Conservation (phyloP, 345 rosid species). For the Syzygium aqueum region DNA sequence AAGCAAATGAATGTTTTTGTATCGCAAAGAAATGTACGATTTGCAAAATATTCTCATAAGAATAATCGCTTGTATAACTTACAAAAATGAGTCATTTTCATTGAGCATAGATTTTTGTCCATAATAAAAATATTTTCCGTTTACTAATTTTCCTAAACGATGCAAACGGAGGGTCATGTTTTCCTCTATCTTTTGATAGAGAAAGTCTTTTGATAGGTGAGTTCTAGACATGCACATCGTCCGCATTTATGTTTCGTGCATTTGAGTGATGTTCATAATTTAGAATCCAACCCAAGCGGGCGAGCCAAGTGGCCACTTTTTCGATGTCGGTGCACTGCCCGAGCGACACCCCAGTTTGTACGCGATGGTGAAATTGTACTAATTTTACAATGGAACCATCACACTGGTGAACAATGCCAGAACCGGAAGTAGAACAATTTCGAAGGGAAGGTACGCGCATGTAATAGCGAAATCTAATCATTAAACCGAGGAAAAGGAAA, state of each 20-base stretch:
- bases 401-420: background rate
- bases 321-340: rapidly evolving
- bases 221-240: background rate
- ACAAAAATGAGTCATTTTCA: background rate
- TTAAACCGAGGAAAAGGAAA: background rate
- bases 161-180: background rate
- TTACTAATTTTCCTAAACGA: background rate
- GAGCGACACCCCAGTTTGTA: background rate
- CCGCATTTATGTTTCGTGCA: background rate
- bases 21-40: background rate
- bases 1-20: background rate
- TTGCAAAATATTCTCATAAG: background rate
- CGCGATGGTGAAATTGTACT: background rate
- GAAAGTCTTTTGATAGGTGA: background rate
- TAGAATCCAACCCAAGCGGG: background rate
- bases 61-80: background rate
- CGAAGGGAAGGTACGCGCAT: background rate
- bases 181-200: background rate
- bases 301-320: background rate
- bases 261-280: background rate
- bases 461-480: background rate
- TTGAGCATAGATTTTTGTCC: background rate
- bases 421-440: background rate
- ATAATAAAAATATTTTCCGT: background rate
- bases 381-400: background rate